Conservation (phyloP, 306 rosid species). For the Malus fusca region DNA sequence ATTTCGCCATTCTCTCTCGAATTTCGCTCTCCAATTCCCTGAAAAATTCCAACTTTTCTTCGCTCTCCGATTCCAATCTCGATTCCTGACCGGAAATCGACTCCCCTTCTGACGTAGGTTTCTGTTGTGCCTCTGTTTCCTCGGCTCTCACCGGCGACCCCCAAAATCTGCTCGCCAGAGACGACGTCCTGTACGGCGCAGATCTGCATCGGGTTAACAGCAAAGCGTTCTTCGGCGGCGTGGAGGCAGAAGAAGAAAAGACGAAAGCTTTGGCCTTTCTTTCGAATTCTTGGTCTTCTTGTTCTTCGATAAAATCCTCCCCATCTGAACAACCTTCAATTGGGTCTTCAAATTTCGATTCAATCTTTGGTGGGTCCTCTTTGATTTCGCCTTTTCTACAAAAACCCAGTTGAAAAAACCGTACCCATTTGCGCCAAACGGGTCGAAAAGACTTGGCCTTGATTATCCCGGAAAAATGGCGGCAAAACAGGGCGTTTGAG, state of each 20-base stretch:
- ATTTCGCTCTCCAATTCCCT: constrained; percentile 30
- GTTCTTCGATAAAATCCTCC: constrained; percentile 10
- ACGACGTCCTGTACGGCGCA: constrained; percentile 71
- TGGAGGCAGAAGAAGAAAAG: constrained; percentile 11
- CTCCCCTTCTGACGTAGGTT: constrained; percentile 22
- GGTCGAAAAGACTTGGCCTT: constrained; percentile 28
- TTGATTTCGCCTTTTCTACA: constrained; percentile 25
- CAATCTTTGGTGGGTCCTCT: constrained; percentile 20
- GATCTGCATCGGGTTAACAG: constrained; percentile 72
- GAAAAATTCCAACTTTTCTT: constrained; percentile 24
- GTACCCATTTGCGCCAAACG: constrained; percentile 46
- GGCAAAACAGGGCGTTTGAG: constrained; percentile 33
- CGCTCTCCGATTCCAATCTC: constrained; percentile 19
- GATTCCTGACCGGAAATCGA: constrained; percentile 30
- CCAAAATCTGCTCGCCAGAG: constrained; percentile 53
- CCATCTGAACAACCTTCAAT: constrained; percentile 19
- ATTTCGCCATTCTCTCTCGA: constrained; percentile 25
- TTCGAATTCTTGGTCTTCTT: constrained; percentile 17
- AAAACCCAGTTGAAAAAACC: constrained; percentile 23
- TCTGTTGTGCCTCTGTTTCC: constrained; percentile 27
- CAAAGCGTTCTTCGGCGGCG: constrained; percentile 69
- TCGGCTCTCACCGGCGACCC: constrained; percentile 37
- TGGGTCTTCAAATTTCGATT: constrained; percentile 11
- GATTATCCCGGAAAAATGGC: constrained; percentile 16
- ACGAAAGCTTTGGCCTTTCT: constrained; percentile 9